Evolutionary conservation across 257 asterid species (phyloP), one percentile per base, ranked within the genome.

Genomic region (Solanum chmielewskii): DNA sequence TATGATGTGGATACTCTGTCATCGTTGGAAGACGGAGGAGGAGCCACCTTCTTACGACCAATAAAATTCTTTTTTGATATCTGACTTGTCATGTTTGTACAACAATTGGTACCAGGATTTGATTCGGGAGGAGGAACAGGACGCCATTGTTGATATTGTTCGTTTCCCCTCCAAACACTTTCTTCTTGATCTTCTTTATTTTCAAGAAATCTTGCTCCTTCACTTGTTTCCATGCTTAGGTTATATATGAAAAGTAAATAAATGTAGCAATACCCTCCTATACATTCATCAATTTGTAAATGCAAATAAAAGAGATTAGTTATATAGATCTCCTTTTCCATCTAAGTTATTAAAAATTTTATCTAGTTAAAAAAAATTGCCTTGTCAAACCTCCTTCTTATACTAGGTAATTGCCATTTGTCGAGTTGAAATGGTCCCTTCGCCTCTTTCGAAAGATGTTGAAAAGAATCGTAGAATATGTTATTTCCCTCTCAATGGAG

Each of bases 151-250:
- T 62, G 59, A 41, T 75, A 11, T 75, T 75, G 91, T 64, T 33
- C 52, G 11, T 74, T 74, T 21, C 2, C 82, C 52, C 27, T 74
- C 82, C 52, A 39, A 21, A 39, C 49, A 74, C 49, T 15, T 74
- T 74, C 56, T 74, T 74, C 3, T 74, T 35, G 9, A 18, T 90
- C 89, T 33, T 93, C 95, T 75, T 75, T 41, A 41, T 39, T 47
- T 75, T 91, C 89, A 4, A 92, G 92, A 44, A 91, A 42, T 42
- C 37, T 77, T 8, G 4, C 2, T 42, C 23, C 37, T 42, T 44
- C 39, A 12, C 39, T 77, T 44, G 84, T 77, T 44, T 77, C 64
- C 39, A 77, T n/a, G 64, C 35, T 33, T 33, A 33, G 35, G 3
- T 42, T 44, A 14, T 5, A 3, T 39, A 75, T 14, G 45, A 39